Evolutionary conservation across 2,329 filamentous ascomycete genomes (phyloP), one percentile per base, ranked within the genome.

Genomic region (Apiospora marii): DNA sequence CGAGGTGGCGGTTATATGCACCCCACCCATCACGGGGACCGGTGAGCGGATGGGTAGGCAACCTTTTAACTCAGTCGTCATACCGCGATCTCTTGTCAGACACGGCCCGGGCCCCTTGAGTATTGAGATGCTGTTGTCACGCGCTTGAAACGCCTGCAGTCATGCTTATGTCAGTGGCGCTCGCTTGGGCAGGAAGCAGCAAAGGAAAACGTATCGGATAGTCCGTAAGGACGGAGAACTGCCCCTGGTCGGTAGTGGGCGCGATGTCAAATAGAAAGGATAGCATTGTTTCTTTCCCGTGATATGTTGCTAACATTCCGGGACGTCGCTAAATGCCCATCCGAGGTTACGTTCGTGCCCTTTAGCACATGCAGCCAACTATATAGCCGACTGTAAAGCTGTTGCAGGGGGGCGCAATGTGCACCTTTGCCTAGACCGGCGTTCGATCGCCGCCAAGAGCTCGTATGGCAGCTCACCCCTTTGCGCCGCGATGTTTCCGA

Each of bases 121-220:
- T 13, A 22, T 34, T n/a, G n/a, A 24, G 30, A 22, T 22, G 19
- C n/a, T 41, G 34, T 37, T 64, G 58, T 64, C 58, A 64, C 34
- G 58, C 58, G 58, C 58, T 64, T 41, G 13, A 22, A 41, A n/a
- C 1, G 53, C 19, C 58, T 64, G 34, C 58, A 24, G 58, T 64
- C 58, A 64, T 64, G 34, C 30, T 64, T 41, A 22, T 64, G 58
- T 41, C 58, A 64, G 58, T 64, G 34, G 58, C 58, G 58, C 41
- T 64, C 58, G 30, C 34, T 64, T 41, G 34, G 34, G 13, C 19
- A 64, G 58, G 41, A 61, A 61, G 34, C 58, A 64, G 34, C 30
- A 41, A 19, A 61, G 27, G 27, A 5, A 41, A 10, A 41, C 34
- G 3, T 19, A 30, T 14, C 30, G 27, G 34, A 12, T 6, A 34